Percentiles rank a stretch among this genome's conserved stretches.
These are phyloP conservation scores for Colletotrichum cereale DNA, from an alignment of 2,329 filamentous ascomycete species.

Conservation along the genomic window DNA sequence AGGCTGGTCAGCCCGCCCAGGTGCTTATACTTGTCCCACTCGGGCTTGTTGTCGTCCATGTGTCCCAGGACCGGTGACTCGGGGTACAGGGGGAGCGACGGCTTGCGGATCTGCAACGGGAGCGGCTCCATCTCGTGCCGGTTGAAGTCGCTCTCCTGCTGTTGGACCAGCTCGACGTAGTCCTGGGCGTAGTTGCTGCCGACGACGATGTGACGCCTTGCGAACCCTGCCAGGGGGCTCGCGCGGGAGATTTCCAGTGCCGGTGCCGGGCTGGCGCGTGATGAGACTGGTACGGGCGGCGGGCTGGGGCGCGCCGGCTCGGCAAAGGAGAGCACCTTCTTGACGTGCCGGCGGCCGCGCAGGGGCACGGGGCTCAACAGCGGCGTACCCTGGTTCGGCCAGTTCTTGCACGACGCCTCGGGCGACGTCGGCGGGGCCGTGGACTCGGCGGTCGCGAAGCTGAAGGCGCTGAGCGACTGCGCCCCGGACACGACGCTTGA, in stretches of 20 bases:
- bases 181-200: slow-evolving; percentile 43
- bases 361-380: slow-evolving; percentile 42
- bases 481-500: slow-evolving; percentile 42
- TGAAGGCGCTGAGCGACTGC: slow-evolving; percentile 46
- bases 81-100: slow-evolving; percentile 28
- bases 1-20: slow-evolving; percentile 57
- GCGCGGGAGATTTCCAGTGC: neutral
- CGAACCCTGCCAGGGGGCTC: slow-evolving; percentile 4
- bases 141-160: slow-evolving; percentile 39
- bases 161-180: slow-evolving; percentile 45
- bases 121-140: slow-evolving; percentile 34
- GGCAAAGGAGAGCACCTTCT: slow-evolving; percentile 33
- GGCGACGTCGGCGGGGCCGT: slow-evolving; percentile 45
- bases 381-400: slow-evolving; percentile 29
- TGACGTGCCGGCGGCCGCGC: slow-evolving; percentile 47
- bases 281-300: too few species aligned
- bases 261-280: neutral
- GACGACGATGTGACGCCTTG: slow-evolving; percentile 22
- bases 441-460: slow-evolving; percentile 45
- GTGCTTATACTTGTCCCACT: slow-evolving; percentile 62
- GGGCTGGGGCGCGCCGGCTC: slow-evolving; percentile 15
- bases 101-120: slow-evolving; percentile 43
- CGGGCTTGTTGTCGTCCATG: slow-evolving; percentile 47
- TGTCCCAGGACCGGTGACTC: slow-evolving; percentile 1
- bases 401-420: slow-evolving; percentile 35